Base-by-base conservation (phyloP, 768 basidiomycete species). In the Naematelia aurantialba region DNA sequence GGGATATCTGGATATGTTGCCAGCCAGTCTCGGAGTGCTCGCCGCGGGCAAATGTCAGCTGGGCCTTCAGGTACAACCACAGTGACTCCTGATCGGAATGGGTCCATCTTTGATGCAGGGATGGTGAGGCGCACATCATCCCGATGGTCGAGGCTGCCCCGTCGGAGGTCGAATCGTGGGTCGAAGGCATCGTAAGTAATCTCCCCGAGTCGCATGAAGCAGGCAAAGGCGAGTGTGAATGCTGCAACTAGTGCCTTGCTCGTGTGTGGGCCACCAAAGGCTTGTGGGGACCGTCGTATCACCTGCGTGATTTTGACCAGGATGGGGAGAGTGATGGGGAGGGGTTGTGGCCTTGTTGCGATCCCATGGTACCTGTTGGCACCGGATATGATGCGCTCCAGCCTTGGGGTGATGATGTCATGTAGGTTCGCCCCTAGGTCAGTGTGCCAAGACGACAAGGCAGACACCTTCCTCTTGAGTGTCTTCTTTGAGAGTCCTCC, bases 81-180 rank as follows among this genome's bases (percentile, higher is more conserved):
- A n/a, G n/a, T n/a, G n/a, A n/a, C n/a, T n/a, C n/a, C n/a, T n/a
- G n/a, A n/a, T n/a, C n/a, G n/a, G n/a, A 63, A 52, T 13, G 26
- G n/a, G 19, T 63, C n/a, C 46, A 39, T 52, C 51, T 52, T 52
- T 8, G 51, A 52, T 10, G 51, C 51, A 8, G 21, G 21, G 51
- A 52, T 25, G 51, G 51, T 52, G 29, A 52, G 25, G 14, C 14
- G 17, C 14, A 52, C 51, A 22, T n/a, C n/a, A n/a, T n/a, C n/a
- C n/a, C n/a, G n/a, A n/a, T n/a, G n/a, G n/a, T n/a, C n/a, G n/a
- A n/a, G n/a, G n/a, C n/a, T n/a, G n/a, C n/a, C n/a, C n/a, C n/a
- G n/a, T n/a, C n/a, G n/a, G n/a, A 45, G 11, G 42, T 55, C 53
- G 39, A 55, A 55, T 12, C 47, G 47, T 12, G 47, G 19, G 53